Evolutionary conservation across 2,329 filamentous ascomycete species (phyloP), one percentile per base, ranked within the genome.

Genomic region (Aschersonia sp.): DNA sequence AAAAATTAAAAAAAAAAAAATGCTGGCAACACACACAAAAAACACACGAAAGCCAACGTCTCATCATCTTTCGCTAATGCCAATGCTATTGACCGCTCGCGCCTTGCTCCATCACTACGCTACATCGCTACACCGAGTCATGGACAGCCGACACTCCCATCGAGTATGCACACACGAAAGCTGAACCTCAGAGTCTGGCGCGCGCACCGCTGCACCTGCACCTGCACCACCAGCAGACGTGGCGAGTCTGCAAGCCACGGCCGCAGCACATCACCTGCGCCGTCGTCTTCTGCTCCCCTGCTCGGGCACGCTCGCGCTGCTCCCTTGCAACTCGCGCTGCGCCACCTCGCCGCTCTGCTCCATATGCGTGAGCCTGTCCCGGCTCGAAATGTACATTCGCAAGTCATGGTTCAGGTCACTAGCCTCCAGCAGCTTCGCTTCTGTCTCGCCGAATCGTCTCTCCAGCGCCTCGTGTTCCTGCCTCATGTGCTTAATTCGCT

Each of bases 351-450:
- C 79, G 54, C 73, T 74, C 31, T 74, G 75, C 61, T 79, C 76
- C 65, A 88, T 66, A 62, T 82, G 76, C 66, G 77, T 82, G 55
- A 95, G 65, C 64, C 87, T 90, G 64, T 92, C 81, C 62, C 84
- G 79, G 0, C 86, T 84, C 22, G 80, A 85, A 50, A 95, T 90
- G 58, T 90, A 94, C 73, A 94, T 89, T 45, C 74, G 81, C 60
- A 95, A 61, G 61, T 95, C 90, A 11, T 84, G 76, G 59, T 95
- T 94, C 72, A 88, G 84, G 62, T 94, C 88, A 53, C 81, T 78
- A 42, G 95, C 66, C 54, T 94, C 87, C 40, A 69, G 73, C 54
- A 85, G 83, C 62, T 87, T 78, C 11, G 56, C 59, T 55, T 75
- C 76, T 4, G 84, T 64, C 41, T 69, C 70, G 30, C 70, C 69